These are phyloP conservation scores for Lactarius deliciosus DNA, from an alignment of 768 basidiomycete genomes.

Conservation along the genomic window DNA sequence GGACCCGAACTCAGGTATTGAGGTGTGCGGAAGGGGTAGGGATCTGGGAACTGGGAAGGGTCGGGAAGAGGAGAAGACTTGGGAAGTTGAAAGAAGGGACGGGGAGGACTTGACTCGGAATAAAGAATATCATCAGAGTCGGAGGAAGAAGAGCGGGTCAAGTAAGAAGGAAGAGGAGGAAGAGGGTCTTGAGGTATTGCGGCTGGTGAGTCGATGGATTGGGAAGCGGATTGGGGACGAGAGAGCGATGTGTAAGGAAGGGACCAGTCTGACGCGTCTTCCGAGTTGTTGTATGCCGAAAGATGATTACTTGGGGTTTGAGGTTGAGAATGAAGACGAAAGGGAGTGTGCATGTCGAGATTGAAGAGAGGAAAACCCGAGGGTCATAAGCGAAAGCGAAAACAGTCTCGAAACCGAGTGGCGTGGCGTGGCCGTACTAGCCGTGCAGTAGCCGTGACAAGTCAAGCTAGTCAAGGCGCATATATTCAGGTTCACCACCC, in stretches of 20 bases:
- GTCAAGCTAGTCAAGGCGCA: conserved; percentile 66
- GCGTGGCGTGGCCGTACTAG: not conserved
- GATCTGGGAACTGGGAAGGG: conserved; percentile 69
- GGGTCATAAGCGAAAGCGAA: conserved; percentile 9
- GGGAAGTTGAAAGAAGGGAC: conserved; percentile 43
- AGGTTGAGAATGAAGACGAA: conserved; percentile 32
- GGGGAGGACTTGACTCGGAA: conserved; percentile 37
- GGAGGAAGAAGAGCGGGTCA: conserved; percentile 42
- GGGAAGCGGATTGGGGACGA: conserved; percentile 33
- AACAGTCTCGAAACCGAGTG: conserved; percentile 2
- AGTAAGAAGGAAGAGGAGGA: conserved; percentile 37
- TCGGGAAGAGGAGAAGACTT: conserved; percentile 54
- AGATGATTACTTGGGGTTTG: conserved; percentile 25
- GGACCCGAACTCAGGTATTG: conserved; percentile 45
- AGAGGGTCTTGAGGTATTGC: conserved; percentile 31
- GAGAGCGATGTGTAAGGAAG: conserved; percentile 30
- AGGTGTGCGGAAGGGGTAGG: conserved; percentile 60
- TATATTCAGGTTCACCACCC: conserved; percentile 50
- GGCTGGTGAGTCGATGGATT: conserved; percentile 36
- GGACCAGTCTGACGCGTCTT: conserved; percentile 35
- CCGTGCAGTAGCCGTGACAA: not conserved
- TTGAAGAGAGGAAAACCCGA: conserved; percentile 8
- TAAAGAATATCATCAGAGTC: conserved; percentile 43
- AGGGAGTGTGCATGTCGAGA: conserved; percentile 29
- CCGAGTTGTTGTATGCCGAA: conserved; percentile 12